Evolutionary conservation across 1,139 yeast species (phyloP), one percentile per base, ranked within the genome.

Genomic region (Candida freyschussii): DNA sequence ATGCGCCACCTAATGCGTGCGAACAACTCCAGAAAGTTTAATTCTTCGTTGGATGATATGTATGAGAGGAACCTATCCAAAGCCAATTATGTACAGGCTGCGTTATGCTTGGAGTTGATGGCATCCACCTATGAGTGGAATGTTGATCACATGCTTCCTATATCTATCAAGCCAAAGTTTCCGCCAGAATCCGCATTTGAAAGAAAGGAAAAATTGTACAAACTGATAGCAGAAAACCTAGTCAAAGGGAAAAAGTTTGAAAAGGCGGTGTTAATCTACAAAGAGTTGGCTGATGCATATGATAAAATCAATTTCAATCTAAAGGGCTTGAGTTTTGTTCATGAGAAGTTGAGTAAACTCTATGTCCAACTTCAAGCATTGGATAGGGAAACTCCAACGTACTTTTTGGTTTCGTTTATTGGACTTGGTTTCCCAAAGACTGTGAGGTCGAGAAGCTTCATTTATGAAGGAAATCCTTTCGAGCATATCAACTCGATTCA

Each of bases 401-500:
- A 75, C 57, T 86, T 84, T 65, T 72, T 82, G 51, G 87, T 86
- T 36, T 72, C 84, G 15, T 84, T 81, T 49, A 72, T 84, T 56
- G 96, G 96, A 13, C 74, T 72, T 33, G 95, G 95, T 4, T 86
- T 86, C 68, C 95, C 95, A 10, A 65, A 66, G 23, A 73, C 87
- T 29, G 69, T 83, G 35, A 67, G 95, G 52, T 83, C 84, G 31
- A 75, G 81, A 50, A 78, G 76, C 41, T 87, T 80, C 54, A 80
- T 86, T 36, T 84, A 80, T 54, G 95, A 86, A 60, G 95, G 95
- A 11, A 66, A 78, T 33, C 89, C 95, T 17, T 86, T 84, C 60
- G 96, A 86, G 54, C 93, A 84, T 56, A 78, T 86, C 36, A 79
- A 87, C 6, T 78, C 93, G 2, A 81, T 86, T 54, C 89, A 83